Evolutionary conservation across 1,284 basidiomycete species (phyloP), one percentile per base, ranked within the genome.

Genomic region (Moesziomyces parantarcticus): DNA sequence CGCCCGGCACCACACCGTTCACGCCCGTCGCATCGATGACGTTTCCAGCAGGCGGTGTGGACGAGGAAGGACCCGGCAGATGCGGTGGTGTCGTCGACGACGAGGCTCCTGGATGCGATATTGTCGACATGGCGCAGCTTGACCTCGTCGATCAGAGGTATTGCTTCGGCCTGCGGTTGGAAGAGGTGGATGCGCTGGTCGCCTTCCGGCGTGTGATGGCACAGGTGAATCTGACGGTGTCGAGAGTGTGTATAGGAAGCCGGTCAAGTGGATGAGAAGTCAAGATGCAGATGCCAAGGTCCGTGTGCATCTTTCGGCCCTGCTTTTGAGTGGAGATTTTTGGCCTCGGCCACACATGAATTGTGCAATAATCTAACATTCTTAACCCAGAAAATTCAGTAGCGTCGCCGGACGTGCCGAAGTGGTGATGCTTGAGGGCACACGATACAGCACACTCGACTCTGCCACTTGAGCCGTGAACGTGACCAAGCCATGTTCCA

Each of bases 21-120:
- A 56, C 48, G 3, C 45, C 59, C 0, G 53, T 49, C 23, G 65
- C 65, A 21, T 55, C 54, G 43, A 62, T 39, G 4, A 40, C 40
- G 9, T 6, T 8, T 7, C 25, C 8, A 0, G 39, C 8, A 16
- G 58, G 36, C 14, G 20, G 25, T 11, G 45, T 23, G 3, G 53
- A 34, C 5, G 56, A 22, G 1, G 57, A 41, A 1, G 59, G 50
- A 7, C 51, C 39, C 1, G 50, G 50, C 40, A 34, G 48, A n/a
- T 39, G 40, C 6, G 41, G 47, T 40, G 41, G 26, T 21, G 58
- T 39, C 13, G 43, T 48, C 9, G 49, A 58, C 8, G 63, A 65
- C 5, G 56, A 42, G 1, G 56, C 43, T 44, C 62, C 58, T n/a
- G 65, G 55, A 13, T 68, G 55, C 22, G 61, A 55, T 52, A 54